Base-by-base conservation (phyloP, 2,329 filamentous ascomycete genomes). In the Clarireedia sp. region DNA sequence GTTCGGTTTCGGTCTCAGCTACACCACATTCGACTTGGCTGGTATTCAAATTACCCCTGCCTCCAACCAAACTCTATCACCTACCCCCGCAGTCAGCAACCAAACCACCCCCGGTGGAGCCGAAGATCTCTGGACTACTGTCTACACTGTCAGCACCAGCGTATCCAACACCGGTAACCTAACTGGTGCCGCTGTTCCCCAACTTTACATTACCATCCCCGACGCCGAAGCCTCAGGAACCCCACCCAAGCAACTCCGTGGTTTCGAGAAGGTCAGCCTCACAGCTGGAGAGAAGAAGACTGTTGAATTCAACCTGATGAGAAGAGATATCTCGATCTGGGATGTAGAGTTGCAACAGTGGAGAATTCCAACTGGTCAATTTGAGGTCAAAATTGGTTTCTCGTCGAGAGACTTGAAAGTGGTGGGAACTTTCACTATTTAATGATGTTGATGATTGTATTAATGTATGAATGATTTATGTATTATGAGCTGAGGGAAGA, bases 311-410 rank as follows among this genome's bases (percentile, higher is more conserved):
- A 78, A 82, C 9, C 71, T 96, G 56, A 91, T 83, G 16, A 80
- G 90, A 41, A 82, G 89, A 54, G 91, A 96, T 67, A 64, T 96
- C 54, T 89, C 85, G 68, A 91, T 89, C 74, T 96, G 91, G 91
- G 88, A 95, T 62, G 74, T 79, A 0, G 76, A 64, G 2, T 69
- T 73, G 17, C 90, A 96, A 76, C 84, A 95, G 74, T 96, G 91
- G 90, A 79, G 89, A 48, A 40, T 67, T 21, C 57, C 52, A 0
- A 41, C 45, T 6, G 58, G 56, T 2, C 52, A 55, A 5, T 65
- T 63, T 59, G 57, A 19, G 9, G 51, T 65, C 2, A 58, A 37
- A 50, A 60, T 66, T 6, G 64, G 64, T 0, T 49, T 57, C 41
- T 61, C 58, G 26, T 60, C 55, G 9, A 54, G 64, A 19, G 64